Base-by-base conservation (phyloP, 2,329 filamentous ascomycete species). In the Claviceps pazoutovae region DNA sequence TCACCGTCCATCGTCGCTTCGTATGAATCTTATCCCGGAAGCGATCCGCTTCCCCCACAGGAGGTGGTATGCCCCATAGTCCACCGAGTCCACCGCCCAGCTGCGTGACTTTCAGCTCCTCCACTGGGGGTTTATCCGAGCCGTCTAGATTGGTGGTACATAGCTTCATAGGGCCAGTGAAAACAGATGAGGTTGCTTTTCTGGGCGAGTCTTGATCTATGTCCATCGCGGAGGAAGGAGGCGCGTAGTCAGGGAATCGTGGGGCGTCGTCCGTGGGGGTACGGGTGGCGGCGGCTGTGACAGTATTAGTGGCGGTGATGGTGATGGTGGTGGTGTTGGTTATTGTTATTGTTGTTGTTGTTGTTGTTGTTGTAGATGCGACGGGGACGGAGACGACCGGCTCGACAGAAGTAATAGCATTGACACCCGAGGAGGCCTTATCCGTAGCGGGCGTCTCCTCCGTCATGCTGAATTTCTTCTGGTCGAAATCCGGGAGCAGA, bases 1-100 rank as follows among this genome's bases (percentile, higher is more conserved):
- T 78, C 4, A 79, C 71, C 21, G 76, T 78, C 77, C 77, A 80
- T 23, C 76, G 68, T 49, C 76, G 64, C 63, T 79, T 80, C 1
- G 69, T 65, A 19, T 68, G 65, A 37, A 67, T 70, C 52, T 69
- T 53, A 52, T 79, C 76, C 6, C 72, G 66, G 34, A 69, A 63
- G 34, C 64, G 66, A 50, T 78, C 75, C 0, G 69, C 71, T 43
- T 73, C 68, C 7, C 66, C 71, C 14, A 70, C 66, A 19, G 73
- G 69, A 49, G 65, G 63, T 3, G 72, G 71, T 9, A 68, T 57
- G 4, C 70, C 70, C 73, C 71, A 74, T 2, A 70, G 67, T 17
- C 74, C 74, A 54, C 64, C 71, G 23, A 61, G 55, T 2, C 63
- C 69, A 49, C 58, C 68, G 14, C 63, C 71, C 38, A 66, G 64